Conservation (phyloP, 176 grass and related monocot genomes). For the Carex kokanica region DNA sequence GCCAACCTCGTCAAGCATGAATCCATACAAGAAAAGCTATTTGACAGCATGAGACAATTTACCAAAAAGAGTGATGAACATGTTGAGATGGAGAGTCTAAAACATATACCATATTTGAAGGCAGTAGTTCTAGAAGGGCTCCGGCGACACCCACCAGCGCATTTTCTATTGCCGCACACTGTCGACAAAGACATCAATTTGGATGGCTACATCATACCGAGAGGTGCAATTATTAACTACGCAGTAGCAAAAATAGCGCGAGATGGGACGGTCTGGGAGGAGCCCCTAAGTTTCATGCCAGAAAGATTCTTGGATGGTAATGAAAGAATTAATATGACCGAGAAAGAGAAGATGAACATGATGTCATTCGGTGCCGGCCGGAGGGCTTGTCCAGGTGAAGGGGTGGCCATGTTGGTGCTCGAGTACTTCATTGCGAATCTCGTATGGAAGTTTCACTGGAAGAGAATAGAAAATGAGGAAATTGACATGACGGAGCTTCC, state of each 20-base stretch:
- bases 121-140: slow-evolving; percentile 61
- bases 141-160: slow-evolving; percentile 42
- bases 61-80: not conserved
- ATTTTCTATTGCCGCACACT: slow-evolving; percentile 54
- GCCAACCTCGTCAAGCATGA: slow-evolving; percentile 44
- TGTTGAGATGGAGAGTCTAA: not conserved
- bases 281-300: slow-evolving; percentile 45
- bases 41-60: slow-evolving; percentile 22
- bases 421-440: slow-evolving; percentile 51
- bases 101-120: slow-evolving; percentile 50
- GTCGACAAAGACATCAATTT: slow-evolving; percentile 23
- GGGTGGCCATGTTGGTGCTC: too few species aligned
- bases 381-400: too few species aligned
- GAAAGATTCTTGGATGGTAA: slow-evolving; percentile 57
- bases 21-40: slow-evolving; percentile 39
- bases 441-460: slow-evolving; percentile 46
- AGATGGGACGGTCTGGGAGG: slow-evolving; percentile 43
- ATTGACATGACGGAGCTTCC: slow-evolving; percentile 36
- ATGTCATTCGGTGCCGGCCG: too few species aligned
- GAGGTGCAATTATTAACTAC: slow-evolving; percentile 47
- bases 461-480: slow-evolving; percentile 9
- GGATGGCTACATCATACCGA: slow-evolving; percentile 40
- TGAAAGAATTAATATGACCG: slow-evolving; percentile 35
- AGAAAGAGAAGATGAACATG: slow-evolving; percentile 64
- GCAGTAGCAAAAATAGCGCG: slow-evolving; percentile 28